Percentiles rank a stretch among this genome's conserved stretches.
Conservation (phyloP, 768 basidiomycete genomes). For the Serendipita indica region DNA sequence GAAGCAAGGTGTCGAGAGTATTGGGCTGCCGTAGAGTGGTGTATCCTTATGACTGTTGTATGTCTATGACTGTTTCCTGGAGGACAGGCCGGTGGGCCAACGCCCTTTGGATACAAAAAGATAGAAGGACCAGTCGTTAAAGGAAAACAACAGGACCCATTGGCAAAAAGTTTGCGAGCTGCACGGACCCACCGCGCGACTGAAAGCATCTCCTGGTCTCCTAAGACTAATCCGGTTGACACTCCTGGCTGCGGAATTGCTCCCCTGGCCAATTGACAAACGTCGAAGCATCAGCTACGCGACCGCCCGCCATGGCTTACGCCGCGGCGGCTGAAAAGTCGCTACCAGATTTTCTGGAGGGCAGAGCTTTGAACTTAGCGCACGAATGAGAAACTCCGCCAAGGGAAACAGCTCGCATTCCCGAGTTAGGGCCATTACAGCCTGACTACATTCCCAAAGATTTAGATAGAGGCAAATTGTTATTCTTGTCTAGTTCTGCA, state of each 20-base stretch:
- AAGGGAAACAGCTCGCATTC: constrained; percentile 3
- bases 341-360: constrained; percentile 16
- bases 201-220: constrained; percentile 17
- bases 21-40: constrained; percentile 14
- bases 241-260: constrained; percentile 16
- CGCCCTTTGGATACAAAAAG: neutral
- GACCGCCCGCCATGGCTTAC: constrained; percentile 13
- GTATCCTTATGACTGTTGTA: neutral
- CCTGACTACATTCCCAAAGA: constrained; percentile 2
- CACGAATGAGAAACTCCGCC: constrained; percentile 11
- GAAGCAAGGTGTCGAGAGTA: constrained; percentile 49
- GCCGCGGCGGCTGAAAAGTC: constrained; percentile 11
- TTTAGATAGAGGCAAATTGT: no score
- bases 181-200: constrained; percentile 15
- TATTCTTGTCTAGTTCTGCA: no score
- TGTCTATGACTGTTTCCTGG: neutral
- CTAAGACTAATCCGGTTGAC: constrained; percentile 15
- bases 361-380: constrained; percentile 17
- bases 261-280: constrained; percentile 14
- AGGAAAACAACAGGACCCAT: neutral
- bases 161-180: constrained; percentile 14
- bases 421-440: constrained; percentile 10
- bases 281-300: constrained; percentile 11
- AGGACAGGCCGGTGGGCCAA: neutral
- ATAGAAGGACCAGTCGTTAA: neutral